Evolutionary conservation across 192 early-diverging fungal species (phyloP).

Genomic region (Entrophospora sp.): DNA sequence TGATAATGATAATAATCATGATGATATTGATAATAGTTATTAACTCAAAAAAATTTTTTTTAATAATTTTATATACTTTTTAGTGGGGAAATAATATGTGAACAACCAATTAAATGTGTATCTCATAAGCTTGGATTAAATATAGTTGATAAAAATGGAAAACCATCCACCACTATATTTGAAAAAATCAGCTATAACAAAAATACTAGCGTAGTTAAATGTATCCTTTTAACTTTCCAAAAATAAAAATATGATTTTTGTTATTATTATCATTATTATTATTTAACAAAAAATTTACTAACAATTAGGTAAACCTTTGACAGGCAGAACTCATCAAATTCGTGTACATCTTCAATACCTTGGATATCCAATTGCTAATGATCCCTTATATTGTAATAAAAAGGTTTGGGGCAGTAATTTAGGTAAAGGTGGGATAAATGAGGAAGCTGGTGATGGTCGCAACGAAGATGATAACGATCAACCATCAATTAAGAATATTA

Average conservation of each 20-base stretch:
- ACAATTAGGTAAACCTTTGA: constrained; percentile 64
- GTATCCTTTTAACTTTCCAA: constrained; percentile 56
- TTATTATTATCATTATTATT: constrained; percentile 59
- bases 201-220: constrained; percentile 56
- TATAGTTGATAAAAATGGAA: constrained; percentile 74
- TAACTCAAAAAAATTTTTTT: not conserved
- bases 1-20: no score
- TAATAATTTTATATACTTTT: not conserved
- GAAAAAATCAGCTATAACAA: constrained; percentile 54
- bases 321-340: constrained; percentile 95
- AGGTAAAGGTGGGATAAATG: constrained; percentile 42
- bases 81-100: constrained; percentile 52
- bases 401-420: constrained; percentile 59
- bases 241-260: constrained; percentile 75
- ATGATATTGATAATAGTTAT: constrained; percentile 1
- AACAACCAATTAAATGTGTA: constrained; percentile 75
- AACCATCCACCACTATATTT: constrained; percentile 76
- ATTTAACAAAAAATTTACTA: not conserved
- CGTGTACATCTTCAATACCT: constrained; percentile 92
- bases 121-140: constrained; percentile 86
- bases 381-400: constrained; percentile 77
- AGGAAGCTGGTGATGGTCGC: no score
- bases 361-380: constrained; percentile 90
- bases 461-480: no score
- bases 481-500: constrained; percentile 21